Evolutionary conservation across 2,329 filamentous ascomycete species (phyloP).

Genomic region (Calonectria hawksworthii): DNA sequence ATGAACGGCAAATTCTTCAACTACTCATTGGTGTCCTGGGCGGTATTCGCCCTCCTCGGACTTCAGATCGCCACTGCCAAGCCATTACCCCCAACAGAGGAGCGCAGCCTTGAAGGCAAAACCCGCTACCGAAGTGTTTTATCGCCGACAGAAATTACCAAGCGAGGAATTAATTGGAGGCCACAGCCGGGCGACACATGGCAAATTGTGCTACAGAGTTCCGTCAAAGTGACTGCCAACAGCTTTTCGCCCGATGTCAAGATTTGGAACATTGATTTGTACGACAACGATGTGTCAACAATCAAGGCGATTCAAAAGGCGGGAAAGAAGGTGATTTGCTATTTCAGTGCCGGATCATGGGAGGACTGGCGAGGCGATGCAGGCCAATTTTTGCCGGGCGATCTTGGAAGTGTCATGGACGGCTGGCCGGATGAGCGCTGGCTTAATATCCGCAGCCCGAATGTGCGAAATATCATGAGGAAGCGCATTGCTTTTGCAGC

Average conservation of each 20-base stretch:
- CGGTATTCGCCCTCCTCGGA: background rate
- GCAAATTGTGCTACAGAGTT: conserved; percentile 72
- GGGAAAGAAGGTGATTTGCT: conserved; percentile 77
- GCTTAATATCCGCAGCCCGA: conserved; percentile 70
- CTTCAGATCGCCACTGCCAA: background rate
- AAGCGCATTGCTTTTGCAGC: conserved; percentile 70
- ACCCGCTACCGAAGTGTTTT: background rate
- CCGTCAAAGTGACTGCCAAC: conserved; percentile 59
- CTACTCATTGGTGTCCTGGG: background rate
- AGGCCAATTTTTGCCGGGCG: conserved; percentile 64
- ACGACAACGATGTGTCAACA: conserved; percentile 61
- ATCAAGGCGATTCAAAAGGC: conserved; percentile 70
- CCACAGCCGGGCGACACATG: conserved; percentile 67
- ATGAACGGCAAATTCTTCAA: background rate
- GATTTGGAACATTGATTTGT: conserved; percentile 66
- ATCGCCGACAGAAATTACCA: background rate
- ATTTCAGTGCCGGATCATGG: conserved; percentile 80
- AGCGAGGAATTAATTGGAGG: conserved; percentile 57
- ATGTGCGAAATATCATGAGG: conserved; percentile 76
- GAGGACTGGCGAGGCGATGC: conserved; percentile 75
- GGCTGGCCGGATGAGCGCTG: conserved; percentile 79
- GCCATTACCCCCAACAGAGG: background rate
- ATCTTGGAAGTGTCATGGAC: conserved; percentile 71
- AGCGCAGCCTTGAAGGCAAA: background rate
- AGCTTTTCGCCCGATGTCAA: conserved; percentile 59